These are phyloP conservation scores for Hypoxylon sp. DNA, from an alignment of 2,329 filamentous ascomycete genomes.

Conservation along the genomic window DNA sequence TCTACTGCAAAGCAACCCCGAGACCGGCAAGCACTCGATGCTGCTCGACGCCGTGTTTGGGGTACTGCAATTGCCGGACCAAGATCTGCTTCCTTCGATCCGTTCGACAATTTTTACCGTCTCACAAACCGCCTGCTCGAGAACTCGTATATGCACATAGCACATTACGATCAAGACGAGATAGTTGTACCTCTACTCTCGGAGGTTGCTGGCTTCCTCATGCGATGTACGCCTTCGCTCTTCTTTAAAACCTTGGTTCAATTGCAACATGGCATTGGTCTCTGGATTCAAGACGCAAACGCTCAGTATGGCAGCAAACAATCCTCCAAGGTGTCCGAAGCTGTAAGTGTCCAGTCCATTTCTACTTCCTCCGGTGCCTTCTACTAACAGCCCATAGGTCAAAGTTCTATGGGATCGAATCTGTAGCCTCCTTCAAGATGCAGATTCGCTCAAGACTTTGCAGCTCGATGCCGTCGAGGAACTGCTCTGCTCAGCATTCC, in stretches of 20 bases:
- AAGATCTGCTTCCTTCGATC: conserved; percentile 66
- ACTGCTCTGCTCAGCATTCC: conserved; percentile 69
- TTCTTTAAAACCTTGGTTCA: conserved; percentile 69
- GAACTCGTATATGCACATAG: conserved; percentile 66
- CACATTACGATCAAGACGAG: conserved; percentile 57
- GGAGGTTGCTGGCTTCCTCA: conserved; percentile 67
- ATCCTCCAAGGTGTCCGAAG: conserved; percentile 58
- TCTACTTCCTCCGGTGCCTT: not conserved
- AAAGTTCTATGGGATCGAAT: conserved; percentile 66
- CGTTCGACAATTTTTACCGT: conserved; percentile 76
- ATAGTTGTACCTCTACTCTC: conserved; percentile 65
- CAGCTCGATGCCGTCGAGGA: conserved; percentile 69
- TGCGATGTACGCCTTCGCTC: conserved; percentile 64
- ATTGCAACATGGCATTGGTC: conserved; percentile 72
- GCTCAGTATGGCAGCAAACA: conserved; percentile 60
- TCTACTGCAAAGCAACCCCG: conserved; percentile 67
- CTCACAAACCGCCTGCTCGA: conserved; percentile 68
- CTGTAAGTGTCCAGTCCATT: conserved; percentile 59
- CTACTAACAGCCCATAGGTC: conserved; percentile 59
- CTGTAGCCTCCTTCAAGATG: conserved; percentile 57
- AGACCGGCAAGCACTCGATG: conserved; percentile 74
- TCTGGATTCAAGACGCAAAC: conserved; percentile 75
- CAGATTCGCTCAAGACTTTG: conserved; percentile 57
- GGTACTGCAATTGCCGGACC: conserved; percentile 63
- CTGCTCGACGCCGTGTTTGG: conserved; percentile 77